Conservation (phyloP, 441 rosid genomes). For the Jatropha podagrica region DNA sequence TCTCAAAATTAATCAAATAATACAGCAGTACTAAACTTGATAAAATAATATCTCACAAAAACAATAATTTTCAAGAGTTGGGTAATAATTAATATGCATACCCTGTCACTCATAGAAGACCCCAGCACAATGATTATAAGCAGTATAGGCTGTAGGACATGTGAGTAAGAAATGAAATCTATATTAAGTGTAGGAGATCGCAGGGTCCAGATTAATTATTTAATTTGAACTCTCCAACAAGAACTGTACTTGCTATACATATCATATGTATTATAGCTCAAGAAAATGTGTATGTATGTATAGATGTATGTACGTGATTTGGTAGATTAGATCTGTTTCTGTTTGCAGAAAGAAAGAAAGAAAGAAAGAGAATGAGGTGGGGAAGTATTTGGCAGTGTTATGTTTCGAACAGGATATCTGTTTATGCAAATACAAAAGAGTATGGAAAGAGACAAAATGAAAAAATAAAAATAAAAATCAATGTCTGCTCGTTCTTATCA, state of each 20-base stretch:
- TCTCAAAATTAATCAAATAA: conserved; percentile 27
- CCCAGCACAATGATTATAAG: conserved; percentile 41
- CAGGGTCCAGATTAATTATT: conserved; percentile 22
- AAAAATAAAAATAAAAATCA: conserved; percentile 11
- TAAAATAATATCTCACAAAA: background rate
- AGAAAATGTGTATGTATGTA: conserved; percentile 3
- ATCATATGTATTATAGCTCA: too few species aligned
- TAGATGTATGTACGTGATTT: conserved; percentile 34
- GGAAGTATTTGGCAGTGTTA: conserved; percentile 23
- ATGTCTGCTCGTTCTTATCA: conserved; percentile 36
- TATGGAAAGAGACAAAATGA: conserved; percentile 10
- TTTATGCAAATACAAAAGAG: background rate
- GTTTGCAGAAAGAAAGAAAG: background rate
- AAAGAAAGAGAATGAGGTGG: conserved; percentile 4
- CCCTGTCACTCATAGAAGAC: conserved; percentile 20
- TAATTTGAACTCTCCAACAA: background rate
- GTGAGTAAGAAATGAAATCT: conserved; percentile 33
- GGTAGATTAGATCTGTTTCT: conserved; percentile 17
- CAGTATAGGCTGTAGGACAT: conserved; percentile 30
- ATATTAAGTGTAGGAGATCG: background rate
- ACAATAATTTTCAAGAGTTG: background rate
- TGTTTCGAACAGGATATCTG: conserved; percentile 25
- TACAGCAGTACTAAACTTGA: background rate
- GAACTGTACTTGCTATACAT: too few species aligned
- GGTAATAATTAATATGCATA: background rate